phyloP scores from a whole-genome alignment of 352 stramenopile species.

The Phytophthora meadii region DNA sequence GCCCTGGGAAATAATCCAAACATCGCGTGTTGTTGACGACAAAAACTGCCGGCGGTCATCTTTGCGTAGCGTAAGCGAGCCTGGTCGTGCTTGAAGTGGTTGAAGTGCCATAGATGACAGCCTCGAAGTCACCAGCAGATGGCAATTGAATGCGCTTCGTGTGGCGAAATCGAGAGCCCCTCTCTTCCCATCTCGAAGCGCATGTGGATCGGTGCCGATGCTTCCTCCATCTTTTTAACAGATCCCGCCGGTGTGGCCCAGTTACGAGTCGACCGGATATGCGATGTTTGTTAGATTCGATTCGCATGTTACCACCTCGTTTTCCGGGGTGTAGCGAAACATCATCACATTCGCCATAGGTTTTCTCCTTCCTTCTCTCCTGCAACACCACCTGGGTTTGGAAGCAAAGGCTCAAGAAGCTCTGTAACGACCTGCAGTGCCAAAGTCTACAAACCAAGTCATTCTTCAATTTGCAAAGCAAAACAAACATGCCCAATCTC shows the following conservation, averaged over 20 bases:
- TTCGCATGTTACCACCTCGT: conserved; percentile 13
- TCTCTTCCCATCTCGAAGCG: conserved; percentile 26
- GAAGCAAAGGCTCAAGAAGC: neutral
- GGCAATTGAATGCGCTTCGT: conserved; percentile 20
- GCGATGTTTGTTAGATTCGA: neutral
- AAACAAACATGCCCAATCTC: conserved; percentile 25
- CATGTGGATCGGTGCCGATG: conserved; percentile 6
- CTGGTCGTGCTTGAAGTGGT: conserved; percentile 16
- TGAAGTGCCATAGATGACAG: conserved; percentile 15
- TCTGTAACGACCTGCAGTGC: no score
- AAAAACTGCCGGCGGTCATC: conserved; percentile 16
- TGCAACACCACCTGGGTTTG: conserved; percentile 1
- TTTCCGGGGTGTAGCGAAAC: conserved; percentile 17
- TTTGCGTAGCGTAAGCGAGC: conserved; percentile 35
- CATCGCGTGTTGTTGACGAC: conserved; percentile 16
- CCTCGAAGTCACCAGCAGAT: conserved; percentile 26
- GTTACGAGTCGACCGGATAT: no score
- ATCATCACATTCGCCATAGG: conserved; percentile 22
- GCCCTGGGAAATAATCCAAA: neutral
- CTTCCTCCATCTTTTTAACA: neutral
- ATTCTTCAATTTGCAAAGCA: conserved; percentile 35
- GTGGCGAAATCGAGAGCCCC: conserved; percentile 19
- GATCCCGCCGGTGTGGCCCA: neutral
- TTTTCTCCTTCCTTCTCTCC: neutral
- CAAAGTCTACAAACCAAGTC: conserved; percentile 2